Conservation (phyloP, 176 grass and related monocot genomes). For the Lolium rigidum region DNA sequence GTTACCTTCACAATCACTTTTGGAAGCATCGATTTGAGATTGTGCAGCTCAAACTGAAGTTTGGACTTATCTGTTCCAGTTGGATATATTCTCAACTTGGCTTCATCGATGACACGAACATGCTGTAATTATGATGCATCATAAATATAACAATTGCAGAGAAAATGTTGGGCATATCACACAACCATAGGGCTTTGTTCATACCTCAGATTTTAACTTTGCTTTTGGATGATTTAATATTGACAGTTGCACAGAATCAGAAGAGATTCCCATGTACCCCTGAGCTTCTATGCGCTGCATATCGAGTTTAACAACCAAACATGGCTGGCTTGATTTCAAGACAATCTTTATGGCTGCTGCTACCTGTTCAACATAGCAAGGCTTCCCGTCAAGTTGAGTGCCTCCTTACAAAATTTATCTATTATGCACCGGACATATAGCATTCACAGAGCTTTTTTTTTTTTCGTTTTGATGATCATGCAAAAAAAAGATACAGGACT, state of each 20-base stretch:
- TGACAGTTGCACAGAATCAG: constrained; percentile 67
- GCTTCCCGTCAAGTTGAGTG: neutral
- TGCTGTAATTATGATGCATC: constrained; percentile 54
- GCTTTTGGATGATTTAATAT: constrained; percentile 89
- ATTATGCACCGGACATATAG: neutral
- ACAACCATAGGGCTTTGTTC: constrained; percentile 23
- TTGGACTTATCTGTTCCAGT: constrained; percentile 71
- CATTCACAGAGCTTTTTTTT: neutral
- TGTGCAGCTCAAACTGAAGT: constrained; percentile 79
- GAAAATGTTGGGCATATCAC: constrained; percentile 13
- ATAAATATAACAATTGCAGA: constrained; percentile 8
- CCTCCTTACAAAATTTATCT: constrained; percentile 26
- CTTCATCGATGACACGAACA: constrained; percentile 59
- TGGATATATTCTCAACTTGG: constrained; percentile 84
- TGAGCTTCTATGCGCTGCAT: constrained; percentile 66
- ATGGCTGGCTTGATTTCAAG: constrained; percentile 66
- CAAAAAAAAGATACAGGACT: neutral
- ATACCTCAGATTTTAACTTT: constrained; percentile 91
- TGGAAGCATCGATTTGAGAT: constrained; percentile 73
- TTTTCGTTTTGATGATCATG: neutral
- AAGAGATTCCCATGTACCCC: constrained; percentile 63
- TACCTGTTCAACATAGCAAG: constrained; percentile 54
- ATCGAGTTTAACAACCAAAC: constrained; percentile 75
- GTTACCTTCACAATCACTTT: constrained; percentile 94
- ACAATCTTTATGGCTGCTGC: constrained; percentile 64